Evolutionary conservation across 768 basidiomycete genomes (phyloP).

Genomic region (Podaxis pistillaris): DNA sequence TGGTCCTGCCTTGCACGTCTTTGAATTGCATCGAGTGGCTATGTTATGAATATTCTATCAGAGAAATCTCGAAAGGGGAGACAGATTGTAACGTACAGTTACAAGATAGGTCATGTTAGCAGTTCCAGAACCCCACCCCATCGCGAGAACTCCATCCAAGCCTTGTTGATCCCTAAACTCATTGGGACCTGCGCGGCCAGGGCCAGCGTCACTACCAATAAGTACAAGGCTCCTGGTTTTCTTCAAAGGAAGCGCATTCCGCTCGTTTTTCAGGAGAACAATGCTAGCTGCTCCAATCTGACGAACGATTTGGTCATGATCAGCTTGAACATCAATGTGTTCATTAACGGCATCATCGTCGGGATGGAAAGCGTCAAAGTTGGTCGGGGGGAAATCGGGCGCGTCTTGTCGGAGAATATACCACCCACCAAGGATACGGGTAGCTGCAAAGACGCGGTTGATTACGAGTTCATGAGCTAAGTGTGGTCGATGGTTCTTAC

Average conservation of each 20-base stretch:
- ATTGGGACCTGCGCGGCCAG: constrained; percentile 67
- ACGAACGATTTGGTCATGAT: constrained; percentile 67
- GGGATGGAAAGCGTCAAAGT: constrained; percentile 66
- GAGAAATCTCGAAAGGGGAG: not conserved
- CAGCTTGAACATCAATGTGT: constrained; percentile 67
- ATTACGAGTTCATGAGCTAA: not conserved
- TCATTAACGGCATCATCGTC: constrained; percentile 53
- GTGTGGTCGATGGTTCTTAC: constrained; percentile 27
- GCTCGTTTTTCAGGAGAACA: constrained; percentile 73
- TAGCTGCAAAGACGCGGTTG: constrained; percentile 40
- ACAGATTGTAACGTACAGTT: constrained; percentile 44
- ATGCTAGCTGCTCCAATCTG: constrained; percentile 73
- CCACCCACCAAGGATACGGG: constrained; percentile 72
- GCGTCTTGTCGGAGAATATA: constrained; percentile 67
- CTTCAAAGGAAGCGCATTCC: constrained; percentile 54
- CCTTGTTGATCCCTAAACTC: constrained; percentile 64
- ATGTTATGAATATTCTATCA: not conserved
- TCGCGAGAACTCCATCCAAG: constrained; percentile 70
- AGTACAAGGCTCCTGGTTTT: constrained; percentile 59
- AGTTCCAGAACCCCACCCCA: constrained; percentile 94
- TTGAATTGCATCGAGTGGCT: constrained; percentile 85
- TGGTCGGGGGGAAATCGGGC: constrained; percentile 57
- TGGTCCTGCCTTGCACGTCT: constrained; percentile 62
- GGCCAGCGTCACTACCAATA: constrained; percentile 65
- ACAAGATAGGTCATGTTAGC: constrained; percentile 77